Evolutionary conservation across 768 basidiomycete genomes (phyloP).

Genomic region (Tricholoma sp.): DNA sequence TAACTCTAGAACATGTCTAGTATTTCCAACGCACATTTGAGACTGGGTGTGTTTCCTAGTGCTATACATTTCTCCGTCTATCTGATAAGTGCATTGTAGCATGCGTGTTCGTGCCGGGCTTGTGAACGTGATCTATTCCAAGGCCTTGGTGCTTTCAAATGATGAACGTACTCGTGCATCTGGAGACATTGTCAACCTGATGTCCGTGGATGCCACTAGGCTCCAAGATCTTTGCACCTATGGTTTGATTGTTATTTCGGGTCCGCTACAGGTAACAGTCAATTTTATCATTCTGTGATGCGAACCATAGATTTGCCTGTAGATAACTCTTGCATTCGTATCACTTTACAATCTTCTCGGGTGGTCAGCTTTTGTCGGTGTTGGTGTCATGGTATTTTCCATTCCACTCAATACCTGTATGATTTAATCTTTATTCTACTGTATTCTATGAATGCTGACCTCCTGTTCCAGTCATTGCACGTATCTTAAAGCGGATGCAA

Average conservation of each 20-base stretch:
- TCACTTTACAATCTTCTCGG: conserved; percentile 88
- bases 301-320: neutral
- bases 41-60: conserved; percentile 43
- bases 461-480: conserved; percentile 46
- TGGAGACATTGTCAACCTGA: conserved; percentile 92
- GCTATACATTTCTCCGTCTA: neutral
- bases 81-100: conserved; percentile 23
- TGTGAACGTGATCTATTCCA: conserved; percentile 80
- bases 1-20: conserved; percentile 26
- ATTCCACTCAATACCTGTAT: conserved; percentile 66
- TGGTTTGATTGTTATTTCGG: conserved; percentile 80
- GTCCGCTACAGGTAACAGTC: conserved; percentile 79
- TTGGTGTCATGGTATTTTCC: conserved; percentile 82
- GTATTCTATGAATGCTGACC: neutral
- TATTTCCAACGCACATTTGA: conserved; percentile 84
- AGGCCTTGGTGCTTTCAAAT: conserved; percentile 81
- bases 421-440: conserved; percentile 6
- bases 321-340: conserved; percentile 86
- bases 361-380: conserved; percentile 88
- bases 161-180: conserved; percentile 78
- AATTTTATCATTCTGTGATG: neutral
- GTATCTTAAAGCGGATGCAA: conserved; percentile 70
- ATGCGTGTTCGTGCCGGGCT: conserved; percentile 94
- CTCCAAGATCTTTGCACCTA: conserved; percentile 80
- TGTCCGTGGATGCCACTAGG: conserved; percentile 81